Evolutionary conservation across 2,329 filamentous ascomycete species (phyloP).

Genomic region (Aspergillus japonicus): DNA sequence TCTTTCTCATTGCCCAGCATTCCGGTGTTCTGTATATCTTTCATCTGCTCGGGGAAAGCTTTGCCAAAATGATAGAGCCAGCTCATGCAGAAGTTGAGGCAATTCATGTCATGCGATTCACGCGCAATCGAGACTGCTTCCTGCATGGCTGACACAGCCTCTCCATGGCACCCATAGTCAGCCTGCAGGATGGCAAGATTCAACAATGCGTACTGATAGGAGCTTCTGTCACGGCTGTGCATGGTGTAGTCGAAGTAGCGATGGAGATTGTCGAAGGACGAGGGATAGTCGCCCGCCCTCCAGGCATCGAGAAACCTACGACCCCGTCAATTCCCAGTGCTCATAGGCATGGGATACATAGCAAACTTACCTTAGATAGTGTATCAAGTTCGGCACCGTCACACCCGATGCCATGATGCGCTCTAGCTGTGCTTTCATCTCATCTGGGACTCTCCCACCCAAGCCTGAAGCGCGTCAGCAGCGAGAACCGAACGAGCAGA

Average conservation of each 20-base stretch:
- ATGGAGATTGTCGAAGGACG: conserved; percentile 86
- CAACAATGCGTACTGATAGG: conserved; percentile 92
- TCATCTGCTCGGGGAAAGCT: conserved; percentile 73
- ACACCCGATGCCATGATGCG: conserved; percentile 66
- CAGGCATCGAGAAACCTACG: conserved; percentile 83
- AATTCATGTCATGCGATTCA: conserved; percentile 88
- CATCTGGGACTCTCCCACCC: conserved; percentile 73
- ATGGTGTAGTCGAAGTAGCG: conserved; percentile 97
- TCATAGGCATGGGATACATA: not conserved
- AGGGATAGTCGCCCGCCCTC: conserved; percentile 85
- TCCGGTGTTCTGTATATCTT: conserved; percentile 66
- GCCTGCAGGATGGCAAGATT: conserved; percentile 92
- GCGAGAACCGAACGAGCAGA: not conserved
- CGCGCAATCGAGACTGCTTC: conserved; percentile 93
- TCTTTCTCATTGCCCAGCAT: conserved; percentile 78
- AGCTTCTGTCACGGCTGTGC: conserved; percentile 75
- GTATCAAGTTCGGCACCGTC: conserved; percentile 68
- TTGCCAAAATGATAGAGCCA: conserved; percentile 96
- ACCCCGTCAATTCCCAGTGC: conserved; percentile 13
- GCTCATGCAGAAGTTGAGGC: conserved; percentile 90
- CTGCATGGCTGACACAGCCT: conserved; percentile 90
- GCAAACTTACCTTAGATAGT: conserved; percentile 65
- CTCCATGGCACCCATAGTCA: conserved; percentile 87
- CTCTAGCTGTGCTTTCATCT: conserved; percentile 69
- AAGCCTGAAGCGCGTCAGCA: conserved; percentile 53